Base-by-base conservation (phyloP, 306 rosid genomes). In the Quillaja saponaria region DNA sequence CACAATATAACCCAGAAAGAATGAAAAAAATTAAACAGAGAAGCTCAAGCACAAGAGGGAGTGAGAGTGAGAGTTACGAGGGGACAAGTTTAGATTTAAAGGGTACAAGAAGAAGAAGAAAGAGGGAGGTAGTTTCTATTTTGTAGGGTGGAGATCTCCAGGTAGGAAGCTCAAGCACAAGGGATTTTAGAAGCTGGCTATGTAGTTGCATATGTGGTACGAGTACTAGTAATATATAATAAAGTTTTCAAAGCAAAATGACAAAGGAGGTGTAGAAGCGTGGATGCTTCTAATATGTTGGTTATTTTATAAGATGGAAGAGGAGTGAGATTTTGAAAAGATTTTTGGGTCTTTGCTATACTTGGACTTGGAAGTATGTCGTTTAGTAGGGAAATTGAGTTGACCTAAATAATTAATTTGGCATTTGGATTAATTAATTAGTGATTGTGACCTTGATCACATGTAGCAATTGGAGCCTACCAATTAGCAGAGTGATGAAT, bases 101-200 rank as follows among this genome's bases (percentile, higher is more conserved):
- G 66, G 71, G 52, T 49, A 40, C 31, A 44, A n/a, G 61, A 41
- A 53, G 62, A 10, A 20, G 71, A 44, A 78, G 85, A 84, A 87
- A 66, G 77, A 68, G 72, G 20, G 76, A 69, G 82, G 95, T 68
- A 73, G 85, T 20, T 87, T 84, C 87, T 50, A 67, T n/a, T n/a
- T n/a, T n/a, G n/a, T n/a, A n/a, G n/a, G 77, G 77, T 65, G 73
- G 74, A 76, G 82, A 87, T 87, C 87, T 79, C 86, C 34, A 68
- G n/a, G n/a, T n/a, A n/a, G n/a, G n/a, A n/a, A n/a, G n/a, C n/a
- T n/a, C n/a, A n/a, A n/a, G n/a, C n/a, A n/a, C n/a, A n/a, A n/a
- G n/a, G n/a, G n/a, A n/a, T n/a, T n/a, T n/a, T n/a, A n/a, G n/a
- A n/a, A n/a, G n/a, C n/a, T n/a, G n/a, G n/a, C n/a, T n/a, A n/a